Percentiles rank a stretch among this genome's conserved stretches.
These are phyloP conservation scores for Plasmodium billcollinsi DNA, from an alignment of 169 alveolate species.

Conservation along the genomic window DNA sequence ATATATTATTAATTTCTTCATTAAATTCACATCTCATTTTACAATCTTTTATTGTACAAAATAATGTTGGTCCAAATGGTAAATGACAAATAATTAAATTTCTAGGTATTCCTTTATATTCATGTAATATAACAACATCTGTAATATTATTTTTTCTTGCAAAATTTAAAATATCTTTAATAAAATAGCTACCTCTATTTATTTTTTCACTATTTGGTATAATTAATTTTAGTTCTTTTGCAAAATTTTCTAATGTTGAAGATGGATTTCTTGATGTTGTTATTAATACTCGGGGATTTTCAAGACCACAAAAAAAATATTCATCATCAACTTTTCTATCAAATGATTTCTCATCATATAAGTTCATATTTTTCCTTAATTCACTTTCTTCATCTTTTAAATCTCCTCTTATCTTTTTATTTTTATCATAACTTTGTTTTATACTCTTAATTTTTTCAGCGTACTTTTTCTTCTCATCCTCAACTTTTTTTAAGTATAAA, in stretches of 20 bases:
- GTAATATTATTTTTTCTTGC: slow-evolving; percentile 95
- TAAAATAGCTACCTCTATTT: slow-evolving; percentile 97
- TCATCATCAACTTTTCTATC: slow-evolving; percentile 94
- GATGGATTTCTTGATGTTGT: slow-evolving; percentile 98
- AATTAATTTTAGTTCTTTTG: slow-evolving; percentile 95
- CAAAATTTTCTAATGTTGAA: slow-evolving; percentile 94
- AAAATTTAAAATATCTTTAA: slow-evolving; percentile 95
- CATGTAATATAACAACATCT: slow-evolving; percentile 91
- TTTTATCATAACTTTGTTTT: slow-evolving; percentile 91
- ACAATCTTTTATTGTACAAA: slow-evolving; percentile 96
- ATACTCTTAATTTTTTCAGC: slow-evolving; percentile 90
- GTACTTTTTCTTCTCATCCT: slow-evolving; percentile 90
- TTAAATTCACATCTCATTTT: slow-evolving; percentile 98
- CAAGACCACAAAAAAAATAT: slow-evolving; percentile 90
- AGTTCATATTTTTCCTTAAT: slow-evolving; percentile 87
- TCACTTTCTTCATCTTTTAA: slow-evolving; percentile 86
- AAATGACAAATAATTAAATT: slow-evolving; percentile 98
- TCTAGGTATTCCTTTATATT: slow-evolving; percentile 96
- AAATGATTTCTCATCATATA: slow-evolving; percentile 90
- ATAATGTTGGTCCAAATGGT: slow-evolving; percentile 99
- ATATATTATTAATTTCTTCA: slow-evolving; percentile 95
- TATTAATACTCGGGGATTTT: slow-evolving; percentile 95
- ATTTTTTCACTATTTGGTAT: slow-evolving; percentile 96
- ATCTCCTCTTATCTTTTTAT: slow-evolving; percentile 91
- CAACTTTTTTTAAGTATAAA: slow-evolving; percentile 92